phyloP scores from a whole-genome alignment of 108 stramenopile species.

The Skeletonema grethae region DNA sequence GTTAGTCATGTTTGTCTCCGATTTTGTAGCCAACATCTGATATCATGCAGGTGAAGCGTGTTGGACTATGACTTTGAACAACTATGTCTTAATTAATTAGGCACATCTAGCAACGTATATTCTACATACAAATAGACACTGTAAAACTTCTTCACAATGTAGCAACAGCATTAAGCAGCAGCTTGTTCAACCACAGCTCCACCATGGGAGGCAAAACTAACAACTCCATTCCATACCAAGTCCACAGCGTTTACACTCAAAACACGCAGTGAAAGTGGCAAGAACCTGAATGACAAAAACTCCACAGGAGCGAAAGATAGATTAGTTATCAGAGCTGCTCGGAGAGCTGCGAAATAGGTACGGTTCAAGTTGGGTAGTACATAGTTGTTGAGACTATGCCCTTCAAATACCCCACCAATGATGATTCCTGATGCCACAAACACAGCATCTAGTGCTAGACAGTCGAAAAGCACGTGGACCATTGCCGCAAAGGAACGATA shows the following conservation, averaged over 20 bases:
- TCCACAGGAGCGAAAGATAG: conserved; percentile 58
- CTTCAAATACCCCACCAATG: conserved; percentile 63
- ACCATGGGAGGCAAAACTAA: conserved; percentile 71
- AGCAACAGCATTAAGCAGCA: neutral
- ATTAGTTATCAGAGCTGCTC: conserved; percentile 62
- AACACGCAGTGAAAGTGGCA: conserved; percentile 66
- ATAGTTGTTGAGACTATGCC: conserved; percentile 38
- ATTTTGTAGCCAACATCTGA: neutral
- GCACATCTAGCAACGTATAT: too few species aligned
- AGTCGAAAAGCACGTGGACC: conserved; percentile 63
- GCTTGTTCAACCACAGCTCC: neutral
- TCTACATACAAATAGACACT: too few species aligned
- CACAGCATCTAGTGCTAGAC: conserved; percentile 59
- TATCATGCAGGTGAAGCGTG: neutral
- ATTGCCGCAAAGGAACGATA: conserved; percentile 48
- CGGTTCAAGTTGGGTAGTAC: conserved; percentile 48
- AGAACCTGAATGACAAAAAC: conserved; percentile 67
- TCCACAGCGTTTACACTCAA: conserved; percentile 76
- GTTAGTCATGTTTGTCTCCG: neutral
- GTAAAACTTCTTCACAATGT: neutral
- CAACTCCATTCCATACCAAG: conserved; percentile 73
- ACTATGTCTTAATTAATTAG: too few species aligned
- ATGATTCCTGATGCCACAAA: conserved; percentile 66
- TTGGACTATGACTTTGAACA: too few species aligned
- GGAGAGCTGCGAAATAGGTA: conserved; percentile 58